phyloP scores from a whole-genome alignment of 805 yeast genomes.

The Candida adriatica region DNA sequence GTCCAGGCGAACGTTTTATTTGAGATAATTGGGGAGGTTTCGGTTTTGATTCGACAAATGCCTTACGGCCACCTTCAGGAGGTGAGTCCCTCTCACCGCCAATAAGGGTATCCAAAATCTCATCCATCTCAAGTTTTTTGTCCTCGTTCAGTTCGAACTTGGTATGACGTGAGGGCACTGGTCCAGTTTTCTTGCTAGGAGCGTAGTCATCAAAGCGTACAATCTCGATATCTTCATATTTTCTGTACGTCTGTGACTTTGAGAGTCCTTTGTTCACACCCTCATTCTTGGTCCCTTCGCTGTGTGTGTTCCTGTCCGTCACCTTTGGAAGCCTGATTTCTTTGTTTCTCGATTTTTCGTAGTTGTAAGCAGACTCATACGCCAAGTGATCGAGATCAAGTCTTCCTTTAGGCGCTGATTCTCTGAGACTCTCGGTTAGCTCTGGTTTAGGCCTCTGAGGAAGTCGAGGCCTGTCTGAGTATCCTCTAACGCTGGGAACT shows the following conservation, averaged over 20 bases:
- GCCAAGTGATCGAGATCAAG: constrained; percentile 36
- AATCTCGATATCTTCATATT: constrained; percentile 14
- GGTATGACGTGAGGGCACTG: constrained; percentile 11
- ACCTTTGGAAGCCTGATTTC: background rate
- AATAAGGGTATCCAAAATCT: constrained; percentile 11
- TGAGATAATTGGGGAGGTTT: constrained; percentile 1
- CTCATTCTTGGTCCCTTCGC: too few relatives aligned
- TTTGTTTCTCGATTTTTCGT: constrained; percentile 30
- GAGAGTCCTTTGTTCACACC: background rate
- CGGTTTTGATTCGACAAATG: constrained; percentile 6
- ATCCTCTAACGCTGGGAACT: too few relatives aligned
- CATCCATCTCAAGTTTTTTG: constrained; percentile 15
- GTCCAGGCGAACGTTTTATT: constrained; percentile 12
- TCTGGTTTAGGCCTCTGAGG: too few relatives aligned
- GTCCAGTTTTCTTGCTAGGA: constrained; percentile 2
- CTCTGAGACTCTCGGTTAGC: constrained; percentile 15
- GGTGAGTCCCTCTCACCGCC: constrained; percentile 8
- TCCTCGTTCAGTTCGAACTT: constrained; percentile 18
- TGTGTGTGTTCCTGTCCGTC: too few relatives aligned
- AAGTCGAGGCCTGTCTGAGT: too few relatives aligned
- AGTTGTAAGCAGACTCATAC: constrained; percentile 57
- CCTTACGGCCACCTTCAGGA: background rate
- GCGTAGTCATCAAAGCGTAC: constrained; percentile 22
- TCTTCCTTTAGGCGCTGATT: constrained; percentile 38
- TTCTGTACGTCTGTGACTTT: constrained; percentile 6